phyloP scores from a whole-genome alignment of 208 protist species.

The Blechomonas ayalai region DNA sequence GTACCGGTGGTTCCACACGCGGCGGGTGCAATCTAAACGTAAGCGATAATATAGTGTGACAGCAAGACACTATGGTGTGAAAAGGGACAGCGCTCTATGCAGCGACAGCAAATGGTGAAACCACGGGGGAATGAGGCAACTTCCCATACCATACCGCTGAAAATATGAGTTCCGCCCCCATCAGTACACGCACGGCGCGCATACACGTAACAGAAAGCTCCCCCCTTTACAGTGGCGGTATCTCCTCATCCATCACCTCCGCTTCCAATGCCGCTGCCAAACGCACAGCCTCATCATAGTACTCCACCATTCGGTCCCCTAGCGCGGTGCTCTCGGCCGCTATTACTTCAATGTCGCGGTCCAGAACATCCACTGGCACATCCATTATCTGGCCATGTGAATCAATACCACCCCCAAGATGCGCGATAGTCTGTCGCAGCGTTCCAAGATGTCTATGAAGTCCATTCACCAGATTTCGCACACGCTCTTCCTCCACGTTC shows the following conservation, averaged over 20 bases:
- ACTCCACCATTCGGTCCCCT: constrained; percentile 46
- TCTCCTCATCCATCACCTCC: constrained; percentile 26
- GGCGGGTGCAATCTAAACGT: no score
- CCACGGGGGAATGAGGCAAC: no score
- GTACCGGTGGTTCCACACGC: no score
- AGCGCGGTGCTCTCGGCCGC: constrained; percentile 39
- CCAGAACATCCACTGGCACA: constrained; percentile 40
- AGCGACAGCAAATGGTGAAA: no score
- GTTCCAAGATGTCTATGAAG: constrained; percentile 24
- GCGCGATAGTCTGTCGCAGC: constrained; percentile 28
- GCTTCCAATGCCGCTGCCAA: constrained; percentile 36
- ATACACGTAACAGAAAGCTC: no score
- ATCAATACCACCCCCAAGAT: constrained; percentile 40
- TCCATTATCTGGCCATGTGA: constrained; percentile 30
- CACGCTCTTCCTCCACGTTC: constrained; percentile 34
- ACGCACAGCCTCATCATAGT: constrained; percentile 61
- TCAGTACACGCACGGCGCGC: no score
- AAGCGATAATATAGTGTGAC: no score
- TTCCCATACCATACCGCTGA: no score
- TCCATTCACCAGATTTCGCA: constrained; percentile 14
- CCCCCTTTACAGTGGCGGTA: constrained; percentile 44
- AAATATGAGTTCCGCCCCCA: no score
- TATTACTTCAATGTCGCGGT: constrained; percentile 49
- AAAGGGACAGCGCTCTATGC: no score
- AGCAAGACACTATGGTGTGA: no score